Evolutionary conservation across 1,284 basidiomycete species (phyloP), one percentile per base, ranked within the genome.

Genomic region (Fomitopsis pinicola): DNA sequence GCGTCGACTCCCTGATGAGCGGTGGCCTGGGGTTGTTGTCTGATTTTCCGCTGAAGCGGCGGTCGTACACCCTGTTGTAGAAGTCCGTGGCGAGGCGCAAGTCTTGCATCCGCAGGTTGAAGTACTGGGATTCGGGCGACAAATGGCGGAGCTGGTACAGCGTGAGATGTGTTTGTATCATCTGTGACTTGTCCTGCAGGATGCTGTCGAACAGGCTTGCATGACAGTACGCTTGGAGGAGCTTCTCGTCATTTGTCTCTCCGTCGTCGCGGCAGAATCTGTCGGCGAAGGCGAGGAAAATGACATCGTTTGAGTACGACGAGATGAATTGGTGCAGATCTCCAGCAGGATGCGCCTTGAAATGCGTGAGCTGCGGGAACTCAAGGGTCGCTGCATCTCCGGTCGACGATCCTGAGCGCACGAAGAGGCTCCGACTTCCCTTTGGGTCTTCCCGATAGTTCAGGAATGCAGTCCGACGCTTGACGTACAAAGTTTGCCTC

Each of bases 371-470:
- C 61, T 91, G 86, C 0, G 94, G 89, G 71, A 93, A 94, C 71
- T 95, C 91, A 2, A 93, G 79, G 0, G 86, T 85, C 60, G 91
- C 88, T 36, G 86, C 86, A 71, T 88, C 91, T 26, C 86, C 91
- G 35, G 86, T 86, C 56, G 85, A 91, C 58, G 85, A 88, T 17
- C 92, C 82, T 57, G 92, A 85, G 55, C 90, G 84, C 55, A 94
- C 86, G 72, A 94, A 93, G 12, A 98, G 82, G 73, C 93, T 95
- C 54, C 95, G 84, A 67, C 93, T 95, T 7, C 96, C 96, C 64
- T 92, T 87, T 0, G 96, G 94, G 75, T 98, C 97, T 67, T 94
- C 91, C 12, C 88, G 87, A 69, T 98, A 98, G 72, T 92, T 93
- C 50, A 98, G 79, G 74, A 95, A 96, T 0, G 95, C 95, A 0